Percentiles rank a stretch among this genome's conserved stretches.
These are phyloP conservation scores for Nakaseomyces bracarensis DNA, from an alignment of 1,139 yeast species.

Conservation along the genomic window DNA sequence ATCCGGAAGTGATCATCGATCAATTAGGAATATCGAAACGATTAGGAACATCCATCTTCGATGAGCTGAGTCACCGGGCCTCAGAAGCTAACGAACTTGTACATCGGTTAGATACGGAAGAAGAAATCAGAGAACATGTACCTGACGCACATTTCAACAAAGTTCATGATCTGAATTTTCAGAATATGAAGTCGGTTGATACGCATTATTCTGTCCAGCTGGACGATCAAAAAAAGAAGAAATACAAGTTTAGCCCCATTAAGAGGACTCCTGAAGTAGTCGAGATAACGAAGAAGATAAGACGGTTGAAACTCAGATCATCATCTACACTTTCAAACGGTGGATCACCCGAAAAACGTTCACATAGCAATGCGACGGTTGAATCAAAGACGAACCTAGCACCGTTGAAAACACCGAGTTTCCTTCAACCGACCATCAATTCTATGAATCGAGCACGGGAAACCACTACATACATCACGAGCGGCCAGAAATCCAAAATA, in stretches of 20 bases:
- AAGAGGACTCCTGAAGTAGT: constrained; percentile 15
- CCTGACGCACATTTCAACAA: constrained; percentile 11
- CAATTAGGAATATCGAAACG: constrained; percentile 26
- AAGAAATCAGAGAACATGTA: constrained; percentile 3
- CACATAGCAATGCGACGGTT: constrained; percentile 11
- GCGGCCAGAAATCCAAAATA: too few relatives aligned
- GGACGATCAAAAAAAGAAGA: constrained; percentile 12
- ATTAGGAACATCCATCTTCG: constrained; percentile 29
- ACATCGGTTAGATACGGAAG: constrained; percentile 10
- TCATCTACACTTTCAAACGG: constrained; percentile 9
- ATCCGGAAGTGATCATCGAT: constrained; percentile 12
- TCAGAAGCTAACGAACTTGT: constrained; percentile 15
- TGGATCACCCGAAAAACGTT: background rate
- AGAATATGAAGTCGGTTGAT: constrained; percentile 31
- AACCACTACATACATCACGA: background rate
- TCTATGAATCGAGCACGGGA: constrained; percentile 8
- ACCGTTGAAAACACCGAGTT: constrained; percentile 9
- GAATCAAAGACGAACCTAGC: constrained; percentile 13
- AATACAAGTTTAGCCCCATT: constrained; percentile 8
- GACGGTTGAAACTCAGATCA: constrained; percentile 18
- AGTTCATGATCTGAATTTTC: constrained; percentile 24
- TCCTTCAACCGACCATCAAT: constrained; percentile 16
- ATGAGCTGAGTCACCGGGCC: constrained; percentile 32
- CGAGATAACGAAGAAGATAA: constrained; percentile 25
- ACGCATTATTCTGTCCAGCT: constrained; percentile 27